phyloP scores from a whole-genome alignment of 345 rosid species.

The Pelargonium nanum region DNA sequence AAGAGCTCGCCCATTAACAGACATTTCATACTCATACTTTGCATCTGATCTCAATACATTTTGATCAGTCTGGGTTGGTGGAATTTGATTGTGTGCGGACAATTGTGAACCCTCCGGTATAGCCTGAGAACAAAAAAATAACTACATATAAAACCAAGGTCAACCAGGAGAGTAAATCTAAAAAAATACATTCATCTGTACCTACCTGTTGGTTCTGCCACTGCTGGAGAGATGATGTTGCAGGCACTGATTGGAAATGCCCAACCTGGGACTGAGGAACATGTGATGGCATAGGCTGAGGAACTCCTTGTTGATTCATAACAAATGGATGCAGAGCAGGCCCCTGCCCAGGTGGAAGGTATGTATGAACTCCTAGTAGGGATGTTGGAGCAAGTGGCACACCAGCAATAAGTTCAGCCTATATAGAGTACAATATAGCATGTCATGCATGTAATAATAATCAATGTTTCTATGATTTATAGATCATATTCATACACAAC shows the following conservation, averaged over 20 bases:
- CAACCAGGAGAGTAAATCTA: not conserved
- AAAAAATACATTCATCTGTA: not conserved
- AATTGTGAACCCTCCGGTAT: conserved; percentile 38
- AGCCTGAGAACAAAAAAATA: conserved; percentile 33
- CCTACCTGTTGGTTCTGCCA: conserved; percentile 71
- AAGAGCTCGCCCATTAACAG: conserved; percentile 46
- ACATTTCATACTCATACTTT: conserved; percentile 44
- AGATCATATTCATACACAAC: not conserved
- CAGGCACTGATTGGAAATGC: conserved; percentile 41
- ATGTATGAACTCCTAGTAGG: conserved; percentile 51
- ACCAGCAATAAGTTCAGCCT: conserved; percentile 43
- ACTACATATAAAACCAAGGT: not conserved
- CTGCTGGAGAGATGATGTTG: conserved; percentile 38
- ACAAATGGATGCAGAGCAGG: conserved; percentile 61
- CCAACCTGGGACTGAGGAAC: conserved; percentile 50
- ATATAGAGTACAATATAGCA: conserved; percentile 9
- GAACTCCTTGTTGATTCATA: conserved; percentile 66
- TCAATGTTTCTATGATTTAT: not conserved
- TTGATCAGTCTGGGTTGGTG: conserved; percentile 45
- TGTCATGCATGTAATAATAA: not conserved
- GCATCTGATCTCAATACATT: conserved; percentile 35
- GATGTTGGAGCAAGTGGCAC: conserved; percentile 47
- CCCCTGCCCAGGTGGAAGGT: conserved; percentile 69
- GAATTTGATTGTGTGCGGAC: conserved; percentile 37
- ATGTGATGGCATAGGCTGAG: conserved; percentile 55